Percentiles rank a stretch among this genome's conserved stretches.
phyloP scores from a whole-genome alignment of 768 basidiomycete species.

The Tulasnella sp. region DNA sequence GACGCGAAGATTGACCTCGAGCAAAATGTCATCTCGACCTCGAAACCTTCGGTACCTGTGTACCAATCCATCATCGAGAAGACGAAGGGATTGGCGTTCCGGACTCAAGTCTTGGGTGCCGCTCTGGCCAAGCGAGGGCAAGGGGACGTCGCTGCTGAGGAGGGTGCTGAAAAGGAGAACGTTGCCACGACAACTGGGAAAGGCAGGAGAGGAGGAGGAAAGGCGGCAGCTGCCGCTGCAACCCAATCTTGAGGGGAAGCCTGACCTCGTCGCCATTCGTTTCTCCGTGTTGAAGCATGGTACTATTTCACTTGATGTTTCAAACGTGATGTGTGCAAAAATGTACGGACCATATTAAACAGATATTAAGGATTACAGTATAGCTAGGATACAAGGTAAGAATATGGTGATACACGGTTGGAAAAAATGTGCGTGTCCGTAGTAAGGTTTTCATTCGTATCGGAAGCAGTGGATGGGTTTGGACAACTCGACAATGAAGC shows the following conservation, averaged over 20 bases:
- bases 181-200: not conserved
- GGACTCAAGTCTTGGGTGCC: constrained; percentile 80
- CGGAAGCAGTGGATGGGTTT: not conserved
- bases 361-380: not conserved
- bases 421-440: no score
- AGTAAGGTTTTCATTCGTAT: not conserved
- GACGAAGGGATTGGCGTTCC: constrained; percentile 80
- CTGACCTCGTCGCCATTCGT: not conserved
- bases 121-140: constrained; percentile 38
- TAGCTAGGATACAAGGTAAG: not conserved
- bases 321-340: not conserved
- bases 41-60: constrained; percentile 76
- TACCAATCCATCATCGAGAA: constrained; percentile 95
- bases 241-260: not conserved
- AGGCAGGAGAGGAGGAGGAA: not conserved
- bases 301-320: not conserved
- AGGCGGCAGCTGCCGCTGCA: not conserved
- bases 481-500: not conserved
- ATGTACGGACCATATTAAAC: not conserved
- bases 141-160: not conserved
- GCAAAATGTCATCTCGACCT: constrained; percentile 94
- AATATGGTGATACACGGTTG: not conserved
- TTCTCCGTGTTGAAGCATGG: not conserved
- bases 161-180: not conserved
- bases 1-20: constrained; percentile 24